phyloP scores from a whole-genome alignment of 192 early-diverging fungal genomes.

The Mortierella claussenii region DNA sequence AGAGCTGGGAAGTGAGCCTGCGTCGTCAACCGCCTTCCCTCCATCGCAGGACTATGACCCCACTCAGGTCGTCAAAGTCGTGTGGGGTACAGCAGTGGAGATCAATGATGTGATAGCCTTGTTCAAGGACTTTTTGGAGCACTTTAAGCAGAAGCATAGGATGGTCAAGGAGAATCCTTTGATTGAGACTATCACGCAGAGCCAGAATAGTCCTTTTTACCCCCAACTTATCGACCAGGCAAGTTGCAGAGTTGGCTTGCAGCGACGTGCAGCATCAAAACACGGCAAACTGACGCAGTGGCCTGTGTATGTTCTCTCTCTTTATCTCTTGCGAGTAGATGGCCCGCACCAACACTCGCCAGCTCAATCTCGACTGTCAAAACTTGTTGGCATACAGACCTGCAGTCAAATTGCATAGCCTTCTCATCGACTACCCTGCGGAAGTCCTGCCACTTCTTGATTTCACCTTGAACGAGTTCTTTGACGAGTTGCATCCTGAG shows the following conservation, averaged over 20 bases:
- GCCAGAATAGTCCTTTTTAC: constrained; percentile 78
- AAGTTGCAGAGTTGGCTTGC: constrained; percentile 3
- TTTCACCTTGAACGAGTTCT: constrained; percentile 81
- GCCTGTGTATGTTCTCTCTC: neutral
- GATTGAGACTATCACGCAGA: constrained; percentile 38
- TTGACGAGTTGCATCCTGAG: constrained; percentile 74
- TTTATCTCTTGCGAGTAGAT: too few species aligned
- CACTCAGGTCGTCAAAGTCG: constrained; percentile 53
- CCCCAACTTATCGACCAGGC: constrained; percentile 73
- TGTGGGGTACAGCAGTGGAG: constrained; percentile 96
- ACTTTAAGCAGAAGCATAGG: constrained; percentile 72
- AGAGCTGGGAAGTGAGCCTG: constrained; percentile 33
- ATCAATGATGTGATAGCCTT: constrained; percentile 82
- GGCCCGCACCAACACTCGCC: constrained; percentile 68
- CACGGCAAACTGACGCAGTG: neutral
- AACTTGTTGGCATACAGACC: constrained; percentile 80
- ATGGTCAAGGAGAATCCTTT: constrained; percentile 50
- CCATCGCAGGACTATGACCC: constrained; percentile 43
- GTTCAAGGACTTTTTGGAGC: constrained; percentile 85
- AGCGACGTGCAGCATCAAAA: too few species aligned
- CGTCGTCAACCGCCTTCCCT: constrained; percentile 25
- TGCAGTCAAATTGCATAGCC: constrained; percentile 79
- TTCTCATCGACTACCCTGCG: constrained; percentile 92
- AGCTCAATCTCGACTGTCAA: constrained; percentile 90
- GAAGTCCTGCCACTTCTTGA: constrained; percentile 97